Evolutionary conservation across 1,284 basidiomycete genomes (phyloP), one percentile per base, ranked within the genome.

Genomic region (Ganoderma lucidum): DNA sequence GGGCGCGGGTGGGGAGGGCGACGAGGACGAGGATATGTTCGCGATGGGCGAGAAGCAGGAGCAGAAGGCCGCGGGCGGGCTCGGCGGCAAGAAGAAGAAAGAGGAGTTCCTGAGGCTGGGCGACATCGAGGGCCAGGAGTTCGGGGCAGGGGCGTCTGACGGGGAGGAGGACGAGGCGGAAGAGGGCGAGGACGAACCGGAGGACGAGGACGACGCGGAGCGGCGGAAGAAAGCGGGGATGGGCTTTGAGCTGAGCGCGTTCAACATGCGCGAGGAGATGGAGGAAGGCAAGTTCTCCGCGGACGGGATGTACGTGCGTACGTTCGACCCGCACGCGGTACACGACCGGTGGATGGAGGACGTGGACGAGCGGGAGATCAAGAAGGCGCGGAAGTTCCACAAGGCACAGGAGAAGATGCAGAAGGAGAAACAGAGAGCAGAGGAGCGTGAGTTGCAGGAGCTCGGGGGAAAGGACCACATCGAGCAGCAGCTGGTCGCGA

Each of bases 251-350:
- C 80, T 99, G 15, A 97, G 95, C 9, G 93, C 94, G 41, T 99
- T 99, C 88, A 98, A 99, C 81, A 99, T 99, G 98, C 94, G 96
- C 74, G 93, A 94, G 74, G 98, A 99, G 86, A 97, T 99, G 93
- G 91, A 95, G 76, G 95, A 98, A 79, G 98, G 98, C 42, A 94
- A 96, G 76, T 98, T 99, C 83, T 93, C 96, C 12, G 94, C 93
- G 68, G 97, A 99, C 76, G 98, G 98, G 60, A 90, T 82, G 68
- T 98, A 97, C 79, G 88, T 96, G 66, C 90, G 90, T 67, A 91
- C 96, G 62, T 93, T 92, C 74, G 97, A 99, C 81, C 93, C 94
- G 6, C 93, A 96, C 78, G 96, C 93, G 19, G 89, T 94, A 65
- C 96, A 99, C 80, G 97, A 99, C 81, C 88, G 88, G 39, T 99